Conservation (phyloP, 2,329 filamentous ascomycete genomes). For the Calonectria multiphialidica region DNA sequence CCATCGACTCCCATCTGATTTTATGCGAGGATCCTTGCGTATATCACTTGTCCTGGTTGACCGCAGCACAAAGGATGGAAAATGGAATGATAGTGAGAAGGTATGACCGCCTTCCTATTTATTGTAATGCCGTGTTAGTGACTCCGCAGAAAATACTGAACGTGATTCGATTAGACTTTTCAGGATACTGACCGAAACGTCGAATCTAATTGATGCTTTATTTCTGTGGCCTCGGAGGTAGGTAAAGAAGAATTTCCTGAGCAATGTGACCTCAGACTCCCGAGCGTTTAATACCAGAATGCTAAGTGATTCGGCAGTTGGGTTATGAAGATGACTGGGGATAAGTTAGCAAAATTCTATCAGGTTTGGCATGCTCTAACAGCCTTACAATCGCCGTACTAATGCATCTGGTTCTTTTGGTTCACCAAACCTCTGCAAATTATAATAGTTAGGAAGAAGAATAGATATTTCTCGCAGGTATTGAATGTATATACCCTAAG, state of each 20-base stretch:
- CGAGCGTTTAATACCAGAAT: background rate
- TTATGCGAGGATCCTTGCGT: background rate
- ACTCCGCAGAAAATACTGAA: background rate
- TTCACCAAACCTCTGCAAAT: background rate
- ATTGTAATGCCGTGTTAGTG: background rate
- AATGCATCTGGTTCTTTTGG: background rate
- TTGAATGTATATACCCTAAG: background rate
- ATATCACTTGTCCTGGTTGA: background rate
- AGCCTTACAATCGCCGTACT: background rate
- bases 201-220: background rate
- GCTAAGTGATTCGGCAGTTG: background rate
- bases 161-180: too few relatives aligned
- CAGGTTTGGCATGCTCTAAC: background rate
- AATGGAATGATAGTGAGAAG: background rate
- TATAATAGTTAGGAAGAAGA: background rate
- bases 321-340: background rate
- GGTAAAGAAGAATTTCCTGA: background rate
- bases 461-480: background rate
- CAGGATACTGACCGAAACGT: background rate
- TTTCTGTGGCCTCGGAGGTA: background rate
- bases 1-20: background rate
- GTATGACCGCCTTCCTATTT: background rate
- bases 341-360: background rate
- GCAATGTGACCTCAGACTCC: background rate
- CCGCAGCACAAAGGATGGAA: slow-evolving; percentile 10